Evolutionary conservation across 2,329 filamentous ascomycete species (phyloP).

Genomic region (Ilyonectria destructans): DNA sequence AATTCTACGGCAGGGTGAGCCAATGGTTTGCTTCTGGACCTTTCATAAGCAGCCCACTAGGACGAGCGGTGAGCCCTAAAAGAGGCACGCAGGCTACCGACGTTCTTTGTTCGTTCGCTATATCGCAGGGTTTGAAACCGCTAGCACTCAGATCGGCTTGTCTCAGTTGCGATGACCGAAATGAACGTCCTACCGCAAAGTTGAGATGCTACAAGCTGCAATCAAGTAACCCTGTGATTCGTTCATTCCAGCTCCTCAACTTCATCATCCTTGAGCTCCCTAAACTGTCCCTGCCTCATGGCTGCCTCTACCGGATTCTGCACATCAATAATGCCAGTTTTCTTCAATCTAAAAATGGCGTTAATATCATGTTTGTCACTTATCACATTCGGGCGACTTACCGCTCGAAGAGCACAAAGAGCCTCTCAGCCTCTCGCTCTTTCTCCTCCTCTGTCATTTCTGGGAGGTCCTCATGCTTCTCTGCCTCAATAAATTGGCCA

Average conservation of each 20-base stretch:
- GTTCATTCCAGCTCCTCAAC: slow-evolving; percentile 60
- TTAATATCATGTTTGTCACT: slow-evolving; percentile 35
- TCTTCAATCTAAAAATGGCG: slow-evolving; percentile 68
- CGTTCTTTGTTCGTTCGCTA: neutral
- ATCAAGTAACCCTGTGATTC: neutral
- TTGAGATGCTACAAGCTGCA: neutral
- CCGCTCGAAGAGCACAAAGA: slow-evolving; percentile 94
- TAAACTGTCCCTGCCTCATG: slow-evolving; percentile 78
- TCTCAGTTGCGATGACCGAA: neutral
- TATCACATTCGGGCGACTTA: slow-evolving; percentile 53
- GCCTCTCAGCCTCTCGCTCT: slow-evolving; percentile 88
- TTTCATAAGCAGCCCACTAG: neutral
- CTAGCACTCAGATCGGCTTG: neutral
- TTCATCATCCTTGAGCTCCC: slow-evolving; percentile 75
- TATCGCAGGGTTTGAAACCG: neutral
- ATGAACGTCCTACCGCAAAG: neutral
- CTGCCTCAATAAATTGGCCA: slow-evolving; percentile 83
- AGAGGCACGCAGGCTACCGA: neutral
- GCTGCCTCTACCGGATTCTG: slow-evolving; percentile 85
- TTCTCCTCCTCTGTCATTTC: slow-evolving; percentile 95
- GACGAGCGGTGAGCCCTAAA: too few species aligned
- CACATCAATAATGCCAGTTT: slow-evolving; percentile 83
- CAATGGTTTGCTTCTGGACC: neutral
- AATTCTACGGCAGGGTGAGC: neutral
- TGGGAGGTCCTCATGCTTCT: slow-evolving; percentile 71